Evolutionary conservation across 805 yeast species (phyloP).

Genomic region (Wickerhamiella nectarea): DNA sequence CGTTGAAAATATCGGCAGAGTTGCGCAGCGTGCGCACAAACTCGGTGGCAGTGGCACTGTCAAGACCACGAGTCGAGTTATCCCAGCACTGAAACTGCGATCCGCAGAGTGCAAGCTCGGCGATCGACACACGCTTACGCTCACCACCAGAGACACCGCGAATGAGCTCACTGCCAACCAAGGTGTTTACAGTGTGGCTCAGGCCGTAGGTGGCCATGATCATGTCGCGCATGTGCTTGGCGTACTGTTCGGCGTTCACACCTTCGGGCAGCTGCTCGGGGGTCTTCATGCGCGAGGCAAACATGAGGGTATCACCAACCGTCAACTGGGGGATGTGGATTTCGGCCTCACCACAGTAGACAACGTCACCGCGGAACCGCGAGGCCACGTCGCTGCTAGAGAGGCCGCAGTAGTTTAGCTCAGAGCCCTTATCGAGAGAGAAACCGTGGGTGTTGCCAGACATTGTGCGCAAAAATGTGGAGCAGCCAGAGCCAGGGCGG

Average conservation of each 20-base stretch:
- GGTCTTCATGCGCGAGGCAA: constrained; percentile 57
- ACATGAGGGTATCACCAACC: constrained; percentile 56
- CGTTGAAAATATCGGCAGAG: constrained; percentile 39
- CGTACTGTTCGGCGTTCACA: constrained; percentile 34
- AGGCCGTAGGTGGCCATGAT: constrained; percentile 45
- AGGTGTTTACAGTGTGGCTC: constrained; percentile 43
- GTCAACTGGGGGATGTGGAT: constrained; percentile 66
- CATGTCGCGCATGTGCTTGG: constrained; percentile 35
- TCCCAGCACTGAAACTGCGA: constrained; percentile 61
- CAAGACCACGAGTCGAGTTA: constrained; percentile 77
- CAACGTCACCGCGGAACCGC: constrained; percentile 37
- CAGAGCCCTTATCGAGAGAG: constrained; percentile 37
- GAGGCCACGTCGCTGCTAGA: constrained; percentile 45
- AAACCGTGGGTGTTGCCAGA: constrained; percentile 42
- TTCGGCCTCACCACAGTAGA: constrained; percentile 38
- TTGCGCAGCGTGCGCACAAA: constrained; percentile 54
- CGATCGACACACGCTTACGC: constrained; percentile 70
- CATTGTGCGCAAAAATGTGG: constrained; percentile 50
- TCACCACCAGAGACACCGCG: constrained; percentile 81
- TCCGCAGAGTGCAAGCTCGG: constrained; percentile 57
- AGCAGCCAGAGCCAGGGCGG: constrained; percentile 72
- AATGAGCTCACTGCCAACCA: constrained; percentile 47
- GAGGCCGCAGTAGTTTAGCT: constrained; percentile 48
- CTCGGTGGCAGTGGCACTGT: constrained; percentile 71
- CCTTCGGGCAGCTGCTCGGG: constrained; percentile 42